Conservation (phyloP, 257 asterid species). For the Jacaranda mimosifolia region DNA sequence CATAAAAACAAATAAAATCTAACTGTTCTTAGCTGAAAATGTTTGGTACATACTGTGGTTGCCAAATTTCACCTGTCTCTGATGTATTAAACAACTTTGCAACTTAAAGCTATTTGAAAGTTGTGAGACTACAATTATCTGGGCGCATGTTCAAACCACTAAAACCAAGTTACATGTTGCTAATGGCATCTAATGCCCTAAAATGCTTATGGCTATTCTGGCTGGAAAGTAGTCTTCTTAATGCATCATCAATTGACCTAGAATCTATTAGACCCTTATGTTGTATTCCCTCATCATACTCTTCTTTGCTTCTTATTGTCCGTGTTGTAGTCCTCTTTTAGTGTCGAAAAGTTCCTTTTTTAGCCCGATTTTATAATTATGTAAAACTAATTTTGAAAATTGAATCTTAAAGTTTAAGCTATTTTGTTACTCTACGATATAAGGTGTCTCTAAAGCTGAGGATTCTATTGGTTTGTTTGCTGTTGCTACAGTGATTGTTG, state of each 20-base stretch:
- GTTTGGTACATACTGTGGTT: background rate
- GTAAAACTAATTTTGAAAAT: background rate
- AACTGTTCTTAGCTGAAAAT: no score
- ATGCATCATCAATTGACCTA: no score
- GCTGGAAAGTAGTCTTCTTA: background rate
- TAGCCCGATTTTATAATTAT: conserved; percentile 26
- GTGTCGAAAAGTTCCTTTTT: conserved; percentile 13
- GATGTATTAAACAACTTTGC: background rate
- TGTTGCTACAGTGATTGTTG: conserved; percentile 85
- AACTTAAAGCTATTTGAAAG: background rate
- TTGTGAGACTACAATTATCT: no score
- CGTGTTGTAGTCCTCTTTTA: background rate
- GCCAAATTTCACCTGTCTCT: background rate
- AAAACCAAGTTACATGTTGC: background rate
- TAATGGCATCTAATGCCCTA: background rate
- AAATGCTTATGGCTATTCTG: conserved; percentile 15
- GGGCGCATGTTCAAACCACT: no score
- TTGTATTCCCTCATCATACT: background rate
- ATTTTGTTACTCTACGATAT: conserved; percentile 7
- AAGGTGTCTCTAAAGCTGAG: conserved; percentile 9
- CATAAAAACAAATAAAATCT: no score
- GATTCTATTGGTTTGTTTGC: conserved; percentile 32
- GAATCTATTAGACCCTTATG: background rate
- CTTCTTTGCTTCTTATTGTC: conserved; percentile 14
- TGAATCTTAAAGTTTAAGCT: conserved; percentile 15